A percentile compares a stretch with the other conserved stretches of the same genome.
Conservation (phyloP, 2,329 filamentous ascomycete species). For the Truncatella angustata region DNA sequence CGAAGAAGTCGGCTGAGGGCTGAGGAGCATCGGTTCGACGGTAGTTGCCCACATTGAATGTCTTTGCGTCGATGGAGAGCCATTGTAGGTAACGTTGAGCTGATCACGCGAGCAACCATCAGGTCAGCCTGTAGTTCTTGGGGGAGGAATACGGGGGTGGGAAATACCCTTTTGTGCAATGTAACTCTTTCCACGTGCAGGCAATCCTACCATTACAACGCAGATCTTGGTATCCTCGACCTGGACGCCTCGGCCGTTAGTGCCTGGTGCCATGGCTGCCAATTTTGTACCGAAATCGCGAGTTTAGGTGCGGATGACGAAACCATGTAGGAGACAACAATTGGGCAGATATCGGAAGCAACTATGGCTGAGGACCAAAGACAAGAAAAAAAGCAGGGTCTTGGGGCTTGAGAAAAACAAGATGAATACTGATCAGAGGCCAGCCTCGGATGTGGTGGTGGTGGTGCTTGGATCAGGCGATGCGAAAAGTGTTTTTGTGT, state of each 20-base stretch:
- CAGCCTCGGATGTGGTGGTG: too few species aligned
- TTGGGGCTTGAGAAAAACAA: too few species aligned
- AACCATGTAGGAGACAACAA: constrained; percentile 25
- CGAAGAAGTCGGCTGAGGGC: constrained; percentile 92
- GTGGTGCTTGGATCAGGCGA: background rate
- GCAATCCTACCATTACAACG: constrained; percentile 97
- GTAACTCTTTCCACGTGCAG: constrained; percentile 92
- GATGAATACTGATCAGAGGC: too few species aligned
- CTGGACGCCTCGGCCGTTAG: constrained; percentile 74
- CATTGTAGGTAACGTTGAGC: constrained; percentile 93
- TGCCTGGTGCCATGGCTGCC: constrained; percentile 32
- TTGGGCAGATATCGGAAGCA: background rate
- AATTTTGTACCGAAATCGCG: constrained; percentile 16
- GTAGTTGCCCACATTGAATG: constrained; percentile 97
- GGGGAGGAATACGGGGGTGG: background rate
- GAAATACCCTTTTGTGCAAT: constrained; percentile 90
- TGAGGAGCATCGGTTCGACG: constrained; percentile 86
- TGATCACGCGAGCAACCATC: constrained; percentile 30
- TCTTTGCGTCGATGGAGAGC: constrained; percentile 90
- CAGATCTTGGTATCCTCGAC: constrained; percentile 95
- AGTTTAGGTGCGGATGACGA: constrained; percentile 9
- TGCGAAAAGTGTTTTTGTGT: background rate
- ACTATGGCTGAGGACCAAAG: background rate
- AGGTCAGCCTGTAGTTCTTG: background rate
- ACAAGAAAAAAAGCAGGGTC: constrained; percentile 5